Evolutionary conservation across 2,329 filamentous ascomycete species (phyloP).

Genomic region (Herpotrichia juniperi): DNA sequence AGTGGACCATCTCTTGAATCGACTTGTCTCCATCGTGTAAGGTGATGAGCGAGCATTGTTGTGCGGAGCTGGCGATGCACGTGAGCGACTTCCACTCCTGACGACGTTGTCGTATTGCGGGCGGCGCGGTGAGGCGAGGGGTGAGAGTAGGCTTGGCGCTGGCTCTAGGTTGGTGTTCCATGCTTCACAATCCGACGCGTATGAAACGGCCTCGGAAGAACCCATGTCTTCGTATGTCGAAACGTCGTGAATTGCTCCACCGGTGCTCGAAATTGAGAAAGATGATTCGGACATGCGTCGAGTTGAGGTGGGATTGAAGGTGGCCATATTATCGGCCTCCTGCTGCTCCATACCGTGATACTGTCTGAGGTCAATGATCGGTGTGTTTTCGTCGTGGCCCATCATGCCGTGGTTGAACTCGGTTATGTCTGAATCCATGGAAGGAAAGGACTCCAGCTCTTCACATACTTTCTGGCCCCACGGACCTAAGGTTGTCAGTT

Average conservation of each 20-base stretch:
- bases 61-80: slow-evolving; percentile 74
- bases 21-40: slow-evolving; percentile 70
- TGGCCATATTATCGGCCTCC: slow-evolving; percentile 35
- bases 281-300: slow-evolving; percentile 75
- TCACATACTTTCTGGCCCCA: slow-evolving; percentile 48
- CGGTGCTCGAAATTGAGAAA: slow-evolving; percentile 70
- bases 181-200: slow-evolving; percentile 64
- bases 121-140: slow-evolving; percentile 73
- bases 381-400: slow-evolving; percentile 46
- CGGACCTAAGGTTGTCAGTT: slow-evolving; percentile 38
- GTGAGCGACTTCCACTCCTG: slow-evolving; percentile 66
- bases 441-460: slow-evolving; percentile 46
- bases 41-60: slow-evolving; percentile 71
- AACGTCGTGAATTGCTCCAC: slow-evolving; percentile 69
- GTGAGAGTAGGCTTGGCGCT: slow-evolving; percentile 73
- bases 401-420: slow-evolving; percentile 46
- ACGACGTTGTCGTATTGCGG: slow-evolving; percentile 58
- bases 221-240: slow-evolving; percentile 75
- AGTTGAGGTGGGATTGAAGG: slow-evolving; percentile 56
- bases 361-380: slow-evolving; percentile 49
- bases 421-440: slow-evolving; percentile 44
- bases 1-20: slow-evolving; percentile 79
- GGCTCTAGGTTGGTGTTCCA: slow-evolving; percentile 71
- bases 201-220: slow-evolving; percentile 71
- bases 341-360: slow-evolving; percentile 39